Evolutionary conservation across 2,329 filamentous ascomycete genomes (phyloP).

Genomic region (Didymella sp.): DNA sequence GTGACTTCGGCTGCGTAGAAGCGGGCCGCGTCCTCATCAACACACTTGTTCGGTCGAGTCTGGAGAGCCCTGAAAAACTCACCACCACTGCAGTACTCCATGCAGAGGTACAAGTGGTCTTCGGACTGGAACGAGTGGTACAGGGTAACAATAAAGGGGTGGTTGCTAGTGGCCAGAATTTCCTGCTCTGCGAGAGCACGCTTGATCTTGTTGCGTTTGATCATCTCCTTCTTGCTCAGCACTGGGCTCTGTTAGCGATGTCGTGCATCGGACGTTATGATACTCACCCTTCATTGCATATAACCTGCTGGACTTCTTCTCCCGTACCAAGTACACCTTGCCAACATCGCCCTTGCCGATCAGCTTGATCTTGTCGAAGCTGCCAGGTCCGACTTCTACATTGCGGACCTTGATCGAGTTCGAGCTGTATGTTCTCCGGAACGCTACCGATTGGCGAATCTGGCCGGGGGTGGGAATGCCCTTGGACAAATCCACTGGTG

Average conservation of each 20-base stretch:
- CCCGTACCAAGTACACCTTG: slow-evolving; percentile 95
- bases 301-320: slow-evolving; percentile 94
- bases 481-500: slow-evolving; percentile 47
- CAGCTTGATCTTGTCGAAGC: slow-evolving; percentile 99
- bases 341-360: slow-evolving; percentile 99
- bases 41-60: slow-evolving; percentile 95
- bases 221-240: slow-evolving; percentile 99
- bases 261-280: not conserved
- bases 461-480: slow-evolving; percentile 72
- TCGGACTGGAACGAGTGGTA: slow-evolving; percentile 99
- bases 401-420: slow-evolving; percentile 99
- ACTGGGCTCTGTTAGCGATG: slow-evolving; percentile 63
- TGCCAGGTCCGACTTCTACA: slow-evolving; percentile 92
- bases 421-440: slow-evolving; percentile 95
- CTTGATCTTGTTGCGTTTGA: slow-evolving; percentile 99
- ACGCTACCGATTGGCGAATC: slow-evolving; percentile 72
- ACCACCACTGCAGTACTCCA: slow-evolving; percentile 99
- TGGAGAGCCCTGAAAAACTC: slow-evolving; percentile 98
- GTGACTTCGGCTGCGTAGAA: slow-evolving; percentile 99
- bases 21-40: slow-evolving; percentile 92
- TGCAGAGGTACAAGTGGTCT: slow-evolving; percentile 98
- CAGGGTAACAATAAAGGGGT: slow-evolving; percentile 97
- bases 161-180: slow-evolving; percentile 97
- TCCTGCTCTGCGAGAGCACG: slow-evolving; percentile 96
- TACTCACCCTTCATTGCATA: slow-evolving; percentile 97